Base-by-base conservation (phyloP, 1,284 basidiomycete species). In the Retiboletus fuscus region DNA sequence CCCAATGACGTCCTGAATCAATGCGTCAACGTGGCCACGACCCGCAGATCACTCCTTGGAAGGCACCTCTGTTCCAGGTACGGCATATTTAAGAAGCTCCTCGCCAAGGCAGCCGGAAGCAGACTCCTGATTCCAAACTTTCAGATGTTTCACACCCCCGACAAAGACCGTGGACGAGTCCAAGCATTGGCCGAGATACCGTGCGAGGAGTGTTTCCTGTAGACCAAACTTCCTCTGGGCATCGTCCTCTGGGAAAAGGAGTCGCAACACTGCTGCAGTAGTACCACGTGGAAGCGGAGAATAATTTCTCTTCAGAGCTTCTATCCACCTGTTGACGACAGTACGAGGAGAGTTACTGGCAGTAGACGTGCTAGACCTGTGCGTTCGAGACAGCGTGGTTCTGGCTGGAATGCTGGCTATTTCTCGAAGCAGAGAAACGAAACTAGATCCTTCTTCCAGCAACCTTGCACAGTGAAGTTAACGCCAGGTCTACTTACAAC, bases 191-290 rank as follows among this genome's bases (percentile, higher is more conserved):
- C 86, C 84, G 0, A 96, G 84, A 43, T 86, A 81, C 12, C 81
- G 79, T 0, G 88, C 88, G n/a, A 96, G 85, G n/a, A 81, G 85
- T 10, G 84, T 83, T 83, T 96, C 95, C 77, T 93, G 90, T 76
- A 96, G 84, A 26, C 90, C 89, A 75, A 94, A 96, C 77, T 90
- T 90, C 43, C 95, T 85, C 43, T 87, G 82, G 0, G 84, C 76
- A 69, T 96, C 94, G 69, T 94, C 90, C 68, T 96, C 91, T 0
- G 95, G 95, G 78, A 96, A 96, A n/a, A 96, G 83, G 5, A 96
- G 80, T 2, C 90, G 88, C 76, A 96, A 91, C 44, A 95, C 80
- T 3, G 83, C 85, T 16, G 83, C 79, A n/a, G 87, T 86, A 2
- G 88, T 90, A 18, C 85, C 84, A 0, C 81, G 76, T 2, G 89